Percentiles rank a stretch among this genome's conserved stretches.
phyloP scores from a whole-genome alignment of 2,329 filamentous ascomycete genomes.

The Aspergillus fructus region DNA sequence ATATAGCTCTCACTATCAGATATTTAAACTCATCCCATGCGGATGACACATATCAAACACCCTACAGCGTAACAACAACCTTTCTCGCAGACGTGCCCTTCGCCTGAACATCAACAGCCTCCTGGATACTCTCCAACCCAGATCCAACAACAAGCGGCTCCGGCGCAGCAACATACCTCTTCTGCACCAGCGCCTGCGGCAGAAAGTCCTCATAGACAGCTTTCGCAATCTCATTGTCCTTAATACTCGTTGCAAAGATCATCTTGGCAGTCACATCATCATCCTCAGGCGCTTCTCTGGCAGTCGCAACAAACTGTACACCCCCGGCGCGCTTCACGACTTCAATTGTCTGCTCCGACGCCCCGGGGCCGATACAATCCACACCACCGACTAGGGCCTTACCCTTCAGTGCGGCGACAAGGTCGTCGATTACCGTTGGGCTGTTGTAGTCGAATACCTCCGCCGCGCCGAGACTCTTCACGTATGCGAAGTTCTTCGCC shows the following conservation, averaged over 20 bases:
- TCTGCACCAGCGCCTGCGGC: conserved; percentile 26
- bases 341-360: conserved; percentile 6
- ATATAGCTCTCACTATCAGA: too few species aligned
- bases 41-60: too few species aligned
- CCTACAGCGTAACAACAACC: conserved; percentile 8
- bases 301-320: conserved; percentile 21
- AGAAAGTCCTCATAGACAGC: conserved; percentile 34
- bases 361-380: conserved; percentile 8
- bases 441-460: conserved; percentile 47
- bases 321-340: conserved; percentile 21
- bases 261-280: conserved; percentile 23
- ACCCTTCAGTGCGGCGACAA: conserved; percentile 15
- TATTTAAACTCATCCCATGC: too few species aligned
- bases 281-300: background rate
- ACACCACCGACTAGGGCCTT: conserved; percentile 13
- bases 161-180: conserved; percentile 1
- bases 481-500: conserved; percentile 45
- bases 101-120: conserved; percentile 2
- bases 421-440: conserved; percentile 10
- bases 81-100: conserved; percentile 8
- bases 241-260: conserved; percentile 23
- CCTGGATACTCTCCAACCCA: conserved; percentile 9
- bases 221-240: conserved; percentile 24
- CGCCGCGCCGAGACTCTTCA: conserved; percentile 46
- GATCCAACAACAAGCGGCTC: conserved; percentile 1